Base-by-base conservation (phyloP, 2,329 filamentous ascomycete genomes). In the Curvularia verruculosa region DNA sequence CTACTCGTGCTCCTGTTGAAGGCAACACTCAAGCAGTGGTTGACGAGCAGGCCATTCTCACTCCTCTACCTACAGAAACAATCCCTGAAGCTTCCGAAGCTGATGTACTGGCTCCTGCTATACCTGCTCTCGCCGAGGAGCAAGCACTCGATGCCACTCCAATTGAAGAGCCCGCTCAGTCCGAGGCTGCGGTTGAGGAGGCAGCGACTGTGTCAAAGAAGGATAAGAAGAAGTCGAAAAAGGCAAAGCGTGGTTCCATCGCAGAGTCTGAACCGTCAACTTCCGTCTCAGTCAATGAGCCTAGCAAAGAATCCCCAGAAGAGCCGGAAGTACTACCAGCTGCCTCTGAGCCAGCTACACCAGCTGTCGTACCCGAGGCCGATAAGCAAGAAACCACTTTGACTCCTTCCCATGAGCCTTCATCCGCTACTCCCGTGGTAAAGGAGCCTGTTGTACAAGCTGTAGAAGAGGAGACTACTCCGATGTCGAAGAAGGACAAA, bases 221-320 rank as follows among this genome's bases (percentile, higher is more conserved):
- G 66, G 67, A 54, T 69, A 71, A 47, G 68, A 31, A 65, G 26
- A 56, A 63, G 36, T 48, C 41, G 3, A 66, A 72, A 59, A 70
- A 72, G 26, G 51, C 60, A 23, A 68, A 66, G 50, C 59, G 54
- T 7, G 60, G 23, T 12, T 64, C 60, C 19, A 8, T 58, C n/a
- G 52, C 53, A n/a, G 59, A 64, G 18, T 31, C 19, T 13, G 56
- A 65, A 44, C 46, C 49, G 23, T 56, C 54, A 1, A 41, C 52
- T n/a, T 46, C 52, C 8, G 59, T 48, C 37, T 54, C 49, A 1
- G 21, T 54, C 19, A 53, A 61, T 29, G 51, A 59, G 18, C 1
- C 52, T 13, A 5, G 10, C 41, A 58, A 41, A 45, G 49, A 58
- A 31, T 39, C 52, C 36, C 15, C 10, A 5, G 40, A 60, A 45